phyloP scores from a whole-genome alignment of 345 rosid genomes.

The Linum tenue region DNA sequence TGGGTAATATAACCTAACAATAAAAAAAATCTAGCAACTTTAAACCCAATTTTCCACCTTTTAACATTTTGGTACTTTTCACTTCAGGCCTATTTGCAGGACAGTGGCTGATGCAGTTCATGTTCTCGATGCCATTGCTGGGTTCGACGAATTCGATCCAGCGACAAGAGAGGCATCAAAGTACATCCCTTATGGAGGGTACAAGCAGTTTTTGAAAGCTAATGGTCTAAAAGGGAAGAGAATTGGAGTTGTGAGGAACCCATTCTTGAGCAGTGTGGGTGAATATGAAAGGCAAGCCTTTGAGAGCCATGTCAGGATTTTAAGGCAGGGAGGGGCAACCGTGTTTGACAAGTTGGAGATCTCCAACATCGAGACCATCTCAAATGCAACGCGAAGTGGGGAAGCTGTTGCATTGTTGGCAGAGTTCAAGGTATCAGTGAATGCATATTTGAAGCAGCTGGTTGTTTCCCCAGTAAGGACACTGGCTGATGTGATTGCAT shows the following conservation, averaged over 20 bases:
- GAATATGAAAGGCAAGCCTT: neutral
- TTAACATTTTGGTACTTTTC: no score
- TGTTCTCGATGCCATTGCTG: constrained; percentile 38
- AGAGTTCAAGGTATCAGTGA: constrained; percentile 23
- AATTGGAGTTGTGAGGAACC: constrained; percentile 1
- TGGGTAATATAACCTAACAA: neutral
- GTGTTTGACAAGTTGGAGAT: constrained; percentile 1
- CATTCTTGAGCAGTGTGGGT: neutral
- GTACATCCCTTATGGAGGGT: neutral
- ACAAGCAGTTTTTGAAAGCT: neutral
- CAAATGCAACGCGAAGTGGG: constrained; percentile 6
- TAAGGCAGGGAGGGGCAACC: neutral
- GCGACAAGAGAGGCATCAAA: neutral
- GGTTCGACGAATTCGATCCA: constrained; percentile 28
- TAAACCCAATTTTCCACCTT: no score
- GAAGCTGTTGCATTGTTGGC: constrained; percentile 18
- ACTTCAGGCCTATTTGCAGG: constrained; percentile 39
- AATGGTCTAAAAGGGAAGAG: neutral
- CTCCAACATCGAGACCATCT: neutral
- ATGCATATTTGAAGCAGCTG: constrained; percentile 19
- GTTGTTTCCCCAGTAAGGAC: constrained; percentile 24
- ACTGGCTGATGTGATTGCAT: constrained; percentile 24
- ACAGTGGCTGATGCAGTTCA: constrained; percentile 37
- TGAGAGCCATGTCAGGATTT: neutral
- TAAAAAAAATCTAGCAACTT: no score